Evolutionary conservation across 768 basidiomycete genomes (phyloP), one percentile per base, ranked within the genome.

Genomic region (Lactarius tabidus): DNA sequence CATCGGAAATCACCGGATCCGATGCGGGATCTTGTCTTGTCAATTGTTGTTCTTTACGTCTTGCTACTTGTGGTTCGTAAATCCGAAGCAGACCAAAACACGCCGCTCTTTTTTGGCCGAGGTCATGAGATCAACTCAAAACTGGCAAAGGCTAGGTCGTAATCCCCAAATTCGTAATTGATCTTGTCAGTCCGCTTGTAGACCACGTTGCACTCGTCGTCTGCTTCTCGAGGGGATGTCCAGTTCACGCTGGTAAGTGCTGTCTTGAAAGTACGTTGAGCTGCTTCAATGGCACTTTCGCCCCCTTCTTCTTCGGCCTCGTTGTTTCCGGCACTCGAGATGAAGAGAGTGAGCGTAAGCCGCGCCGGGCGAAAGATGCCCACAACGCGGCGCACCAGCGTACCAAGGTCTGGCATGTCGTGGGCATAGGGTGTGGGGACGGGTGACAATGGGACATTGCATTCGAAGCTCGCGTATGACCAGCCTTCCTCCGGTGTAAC

Each of bases 401-500:
- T 86, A 70, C 84, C 80, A 53, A 98, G 78, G 75, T 93, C 88
- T 31, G 93, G 94, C 48, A 91, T 83, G 62, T 75, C 70, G 29
- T 72, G 75, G 57, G 75, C 70, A 45, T 70, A 66, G 61, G 74
- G 72, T 62, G 77, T 77, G 18, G 79, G 75, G 31, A 75, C 74
- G 51, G 76, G 67, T 51, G 78, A 74, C 52, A 89, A 79, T 5
- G 93, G 93, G n/a, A 97, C 86, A 76, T 99, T 99, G 79, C 93
- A 96, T 77, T 99, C 97, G 79, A 99, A 98, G 72, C 91, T 93
- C 68, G 97, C 97, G 76, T 97, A 99, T 54, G 95, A 97, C 91
- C 94, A 98, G 62, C 92, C 96, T 71, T 91, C 88, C 76, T 98
- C 97, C 31, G 97, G 97, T 0, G 97, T 99, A 65, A 98, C 96